Conservation (phyloP, 75 land plant genomes). For the Cryptomeria japonica region DNA sequence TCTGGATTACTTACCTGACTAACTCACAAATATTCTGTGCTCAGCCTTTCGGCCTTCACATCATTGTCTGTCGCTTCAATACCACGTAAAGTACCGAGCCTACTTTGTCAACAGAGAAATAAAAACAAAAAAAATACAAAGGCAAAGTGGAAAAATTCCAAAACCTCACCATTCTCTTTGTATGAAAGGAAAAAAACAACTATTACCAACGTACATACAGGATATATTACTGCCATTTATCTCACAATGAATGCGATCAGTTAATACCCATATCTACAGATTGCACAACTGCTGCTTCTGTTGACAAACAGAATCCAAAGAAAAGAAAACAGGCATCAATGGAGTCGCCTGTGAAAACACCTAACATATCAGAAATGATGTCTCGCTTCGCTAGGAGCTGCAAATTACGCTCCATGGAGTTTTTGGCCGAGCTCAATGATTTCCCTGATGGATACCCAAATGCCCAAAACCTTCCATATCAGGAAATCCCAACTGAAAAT, state of each 20-base stretch:
- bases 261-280: background rate
- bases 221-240: background rate
- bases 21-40: background rate
- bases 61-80: background rate
- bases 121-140: background rate
- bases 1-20: too few relatives aligned
- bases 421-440: constrained; percentile 58
- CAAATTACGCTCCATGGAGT: constrained; percentile 66
- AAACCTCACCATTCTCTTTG: background rate
- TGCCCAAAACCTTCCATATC: constrained; percentile 3
- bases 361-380: constrained; percentile 39
- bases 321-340: background rate
- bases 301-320: background rate
- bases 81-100: background rate
- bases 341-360: constrained; percentile 13
- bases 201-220: background rate
- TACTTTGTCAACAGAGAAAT: background rate
- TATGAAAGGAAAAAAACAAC: background rate
- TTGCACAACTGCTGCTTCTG: background rate
- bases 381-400: constrained; percentile 63
- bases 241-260: background rate
- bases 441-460: constrained; percentile 10
- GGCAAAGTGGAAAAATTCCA: background rate
- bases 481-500: background rate
- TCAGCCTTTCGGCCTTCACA: background rate